These are phyloP conservation scores for Linnemannia schmuckeri DNA, from an alignment of 192 early-diverging fungal species.

Conservation along the genomic window DNA sequence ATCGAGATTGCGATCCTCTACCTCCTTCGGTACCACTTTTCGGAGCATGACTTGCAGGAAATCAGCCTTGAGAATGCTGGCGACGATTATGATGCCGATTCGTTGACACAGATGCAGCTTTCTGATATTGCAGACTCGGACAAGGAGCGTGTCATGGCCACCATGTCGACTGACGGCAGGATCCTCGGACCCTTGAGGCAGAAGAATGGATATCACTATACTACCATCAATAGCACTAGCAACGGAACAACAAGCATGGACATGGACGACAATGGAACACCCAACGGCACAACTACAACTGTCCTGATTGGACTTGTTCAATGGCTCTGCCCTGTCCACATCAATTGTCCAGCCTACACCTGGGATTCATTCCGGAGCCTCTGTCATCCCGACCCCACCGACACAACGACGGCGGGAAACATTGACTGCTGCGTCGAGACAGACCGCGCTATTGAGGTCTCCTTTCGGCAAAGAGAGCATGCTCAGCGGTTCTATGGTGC, in stretches of 20 bases:
- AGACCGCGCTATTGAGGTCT: conserved; percentile 23
- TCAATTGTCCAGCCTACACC: neutral
- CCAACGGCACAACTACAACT: neutral
- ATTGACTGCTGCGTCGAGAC: conserved; percentile 12
- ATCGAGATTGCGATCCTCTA: conserved; percentile 26
- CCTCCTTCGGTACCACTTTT: conserved; percentile 18
- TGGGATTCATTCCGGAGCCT: neutral
- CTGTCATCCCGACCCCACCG: neutral
- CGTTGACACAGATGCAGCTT: neutral
- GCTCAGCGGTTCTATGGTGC: conserved; percentile 19
- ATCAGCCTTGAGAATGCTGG: conserved; percentile 8
- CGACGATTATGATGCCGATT: conserved; percentile 1
- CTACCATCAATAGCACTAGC: neutral
- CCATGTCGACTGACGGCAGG: conserved; percentile 12
- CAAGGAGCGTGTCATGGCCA: neutral
- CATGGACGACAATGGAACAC: neutral
- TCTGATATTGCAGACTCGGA: conserved; percentile 13
- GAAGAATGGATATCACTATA: neutral
- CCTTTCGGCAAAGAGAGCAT: conserved; percentile 7
- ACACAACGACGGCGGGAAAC: conserved; percentile 2
- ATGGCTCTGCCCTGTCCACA: conserved; percentile 25
- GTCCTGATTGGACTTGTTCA: neutral
- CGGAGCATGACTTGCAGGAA: neutral
- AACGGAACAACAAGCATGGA: neutral
- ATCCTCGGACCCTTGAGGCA: conserved; percentile 23